A percentile compares a stretch with the other conserved stretches of the same genome.
Evolutionary conservation across 2,329 filamentous ascomycete genomes (phyloP).

Genomic region (Chaetothyriales sp.): DNA sequence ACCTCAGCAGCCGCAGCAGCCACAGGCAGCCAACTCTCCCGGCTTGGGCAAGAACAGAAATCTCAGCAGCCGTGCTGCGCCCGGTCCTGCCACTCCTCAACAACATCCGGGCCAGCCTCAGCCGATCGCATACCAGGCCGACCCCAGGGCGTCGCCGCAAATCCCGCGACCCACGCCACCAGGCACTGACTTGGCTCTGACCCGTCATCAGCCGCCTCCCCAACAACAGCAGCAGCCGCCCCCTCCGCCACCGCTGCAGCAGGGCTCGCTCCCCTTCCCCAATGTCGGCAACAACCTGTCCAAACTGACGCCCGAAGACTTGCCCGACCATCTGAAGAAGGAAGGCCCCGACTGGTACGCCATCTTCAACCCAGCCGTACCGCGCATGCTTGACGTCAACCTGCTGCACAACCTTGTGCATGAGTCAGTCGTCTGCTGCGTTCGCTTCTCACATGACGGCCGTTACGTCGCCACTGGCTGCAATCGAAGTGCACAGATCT

Average conservation of each 20-base stretch:
- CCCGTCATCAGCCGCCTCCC: constrained; percentile 10
- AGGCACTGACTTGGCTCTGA: constrained; percentile 13
- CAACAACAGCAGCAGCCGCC: background rate
- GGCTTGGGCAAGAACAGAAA: constrained; percentile 63
- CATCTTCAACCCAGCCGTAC: constrained; percentile 86
- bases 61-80: constrained; percentile 39
- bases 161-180: constrained; percentile 68
- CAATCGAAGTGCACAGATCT: constrained; percentile 98
- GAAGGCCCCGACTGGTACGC: constrained; percentile 87
- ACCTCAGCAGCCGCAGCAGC: constrained; percentile 33
- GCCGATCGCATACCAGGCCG: constrained; percentile 50
- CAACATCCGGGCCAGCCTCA: constrained; percentile 60
- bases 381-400: constrained; percentile 80
- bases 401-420: constrained; percentile 84
- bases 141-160: constrained; percentile 68
- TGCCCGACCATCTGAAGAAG: constrained; percentile 77
- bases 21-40: constrained; percentile 72
- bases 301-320: constrained; percentile 71
- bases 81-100: constrained; percentile 70
- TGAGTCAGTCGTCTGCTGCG: constrained; percentile 95
- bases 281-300: constrained; percentile 57
- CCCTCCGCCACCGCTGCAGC: constrained; percentile 7
- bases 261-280: constrained; percentile 38
- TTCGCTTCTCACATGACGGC: constrained; percentile 89
- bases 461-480: constrained; percentile 94